Conservation (phyloP, 108 stramenopile genomes). For the Conticribra weissflogii region DNA sequence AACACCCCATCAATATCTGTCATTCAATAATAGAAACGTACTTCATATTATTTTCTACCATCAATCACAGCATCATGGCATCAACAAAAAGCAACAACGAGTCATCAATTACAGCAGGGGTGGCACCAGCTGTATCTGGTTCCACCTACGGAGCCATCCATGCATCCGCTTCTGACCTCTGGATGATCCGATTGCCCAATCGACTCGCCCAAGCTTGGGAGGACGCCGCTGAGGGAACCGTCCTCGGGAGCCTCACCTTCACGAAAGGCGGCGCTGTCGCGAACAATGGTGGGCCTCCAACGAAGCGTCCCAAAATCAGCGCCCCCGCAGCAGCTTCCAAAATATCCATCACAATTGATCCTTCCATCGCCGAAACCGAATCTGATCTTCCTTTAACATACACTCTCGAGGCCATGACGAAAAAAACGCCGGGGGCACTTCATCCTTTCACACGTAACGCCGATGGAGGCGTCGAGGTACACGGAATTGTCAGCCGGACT, state of each 20-base stretch:
- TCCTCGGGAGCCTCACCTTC: constrained; percentile 82
- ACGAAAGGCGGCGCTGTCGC: constrained; percentile 74
- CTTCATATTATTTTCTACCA: no score
- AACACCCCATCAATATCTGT: no score
- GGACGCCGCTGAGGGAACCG: constrained; percentile 75
- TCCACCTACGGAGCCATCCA: constrained; percentile 51
- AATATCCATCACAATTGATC: constrained; percentile 32
- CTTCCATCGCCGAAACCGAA: constrained; percentile 34
- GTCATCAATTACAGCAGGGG: constrained; percentile 5
- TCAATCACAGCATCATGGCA: neutral
- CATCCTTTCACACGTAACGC: constrained; percentile 79
- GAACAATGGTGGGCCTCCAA: constrained; percentile 13
- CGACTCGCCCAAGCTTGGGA: constrained; percentile 75
- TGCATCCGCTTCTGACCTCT: constrained; percentile 41
- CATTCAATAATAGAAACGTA: no score
- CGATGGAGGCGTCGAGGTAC: constrained; percentile 68
- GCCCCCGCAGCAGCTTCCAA: constrained; percentile 24
- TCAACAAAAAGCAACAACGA: constrained; percentile 12
- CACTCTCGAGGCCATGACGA: constrained; percentile 85
- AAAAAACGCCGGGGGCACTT: constrained; percentile 65
- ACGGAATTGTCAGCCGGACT: constrained; percentile 75
- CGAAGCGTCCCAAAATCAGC: constrained; percentile 30
- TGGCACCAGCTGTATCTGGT: constrained; percentile 32
- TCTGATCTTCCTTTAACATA: constrained; percentile 76
- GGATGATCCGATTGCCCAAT: constrained; percentile 80